Evolutionary conservation across 1,284 basidiomycete genomes (phyloP), one percentile per base, ranked within the genome.

Genomic region (Microbotryum lychnidis-dioicae): DNA sequence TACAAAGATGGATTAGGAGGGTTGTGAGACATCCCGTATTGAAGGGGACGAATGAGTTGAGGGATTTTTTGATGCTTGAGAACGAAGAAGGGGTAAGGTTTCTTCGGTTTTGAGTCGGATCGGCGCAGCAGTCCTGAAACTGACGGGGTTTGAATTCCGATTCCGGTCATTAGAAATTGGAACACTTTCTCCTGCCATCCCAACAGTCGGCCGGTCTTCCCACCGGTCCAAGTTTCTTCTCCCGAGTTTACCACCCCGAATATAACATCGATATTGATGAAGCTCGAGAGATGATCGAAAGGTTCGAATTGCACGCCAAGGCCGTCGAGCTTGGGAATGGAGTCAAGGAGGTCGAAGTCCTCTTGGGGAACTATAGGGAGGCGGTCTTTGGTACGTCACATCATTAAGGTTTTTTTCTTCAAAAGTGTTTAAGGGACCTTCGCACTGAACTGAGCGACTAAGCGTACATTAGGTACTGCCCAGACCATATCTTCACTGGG

Each of bases 1-100:
- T 92, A 48, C 87, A 90, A 70, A 78, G 86, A 49, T 92, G 91
- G 75, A 78, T 91, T 27, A 78, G 77, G 37, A 80, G 82, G 53
- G 76, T 91, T 44, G 83, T 84, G 21, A 76, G 86, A n/a, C 89
- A 91, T 75, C 87, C 88, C 0, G 76, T 91, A 12, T 81, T 86
- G 44, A 78, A 89, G 55, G 87, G 87, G 67, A 83, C 86, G 0
- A 87, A 90, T 68, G 83, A 87, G 25, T 75, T 91, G n/a, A 86
- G 85, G 0, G 87, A 86, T 68, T 92, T 92, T 75, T 75, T 92
- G 37, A 79, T 83, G 73, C 87, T 85, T 65, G 90, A 94, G 16
- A 57, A 54, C 4, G 64, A 66, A 14, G 64, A 66, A 14, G 50
- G 60, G 49, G 67, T 61, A 44, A 47, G 62, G 62, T 53, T 23